These are phyloP conservation scores for Prunus campanulata DNA, from an alignment of 306 rosid genomes.

Conservation along the genomic window DNA sequence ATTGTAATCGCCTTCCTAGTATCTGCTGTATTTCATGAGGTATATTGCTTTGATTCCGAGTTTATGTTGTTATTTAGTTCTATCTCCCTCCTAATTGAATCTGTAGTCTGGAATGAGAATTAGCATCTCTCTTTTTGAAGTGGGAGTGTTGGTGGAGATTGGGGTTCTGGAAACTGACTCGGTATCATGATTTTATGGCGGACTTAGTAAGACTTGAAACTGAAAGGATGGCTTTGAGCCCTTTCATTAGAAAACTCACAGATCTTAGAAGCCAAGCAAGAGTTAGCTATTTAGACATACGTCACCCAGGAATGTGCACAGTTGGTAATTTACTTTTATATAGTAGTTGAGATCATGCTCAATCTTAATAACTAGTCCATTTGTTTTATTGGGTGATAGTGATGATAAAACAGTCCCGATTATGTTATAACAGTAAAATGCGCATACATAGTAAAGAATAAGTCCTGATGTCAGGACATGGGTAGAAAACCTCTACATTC, in stretches of 20 bases:
- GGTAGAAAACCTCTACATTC: not conserved
- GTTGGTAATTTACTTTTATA: not conserved
- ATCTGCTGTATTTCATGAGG: slow-evolving; percentile 98
- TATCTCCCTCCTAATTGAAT: not conserved
- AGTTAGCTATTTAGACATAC: not conserved
- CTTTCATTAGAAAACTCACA: not conserved
- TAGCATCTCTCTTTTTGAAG: not conserved
- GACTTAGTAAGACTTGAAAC: not conserved
- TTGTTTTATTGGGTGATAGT: not conserved
- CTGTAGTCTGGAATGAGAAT: not conserved
- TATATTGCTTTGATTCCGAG: slow-evolving; percentile 22
- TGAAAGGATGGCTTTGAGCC: not conserved
- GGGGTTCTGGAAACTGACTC: not conserved
- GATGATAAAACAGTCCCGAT: not conserved
- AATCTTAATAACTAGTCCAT: not conserved
- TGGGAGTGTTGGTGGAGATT: not conserved
- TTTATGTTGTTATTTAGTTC: not conserved
- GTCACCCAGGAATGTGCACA: not conserved
- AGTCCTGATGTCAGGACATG: not conserved
- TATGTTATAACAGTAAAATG: not conserved
- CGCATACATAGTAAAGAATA: not conserved
- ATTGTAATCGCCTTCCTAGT: slow-evolving; percentile 69
- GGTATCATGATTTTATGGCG: not conserved
- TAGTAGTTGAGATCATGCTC: not conserved
- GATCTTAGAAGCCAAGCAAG: not conserved